Evolutionary conservation across 768 basidiomycete genomes (phyloP).

Genomic region (Calvatia gigantea): DNA sequence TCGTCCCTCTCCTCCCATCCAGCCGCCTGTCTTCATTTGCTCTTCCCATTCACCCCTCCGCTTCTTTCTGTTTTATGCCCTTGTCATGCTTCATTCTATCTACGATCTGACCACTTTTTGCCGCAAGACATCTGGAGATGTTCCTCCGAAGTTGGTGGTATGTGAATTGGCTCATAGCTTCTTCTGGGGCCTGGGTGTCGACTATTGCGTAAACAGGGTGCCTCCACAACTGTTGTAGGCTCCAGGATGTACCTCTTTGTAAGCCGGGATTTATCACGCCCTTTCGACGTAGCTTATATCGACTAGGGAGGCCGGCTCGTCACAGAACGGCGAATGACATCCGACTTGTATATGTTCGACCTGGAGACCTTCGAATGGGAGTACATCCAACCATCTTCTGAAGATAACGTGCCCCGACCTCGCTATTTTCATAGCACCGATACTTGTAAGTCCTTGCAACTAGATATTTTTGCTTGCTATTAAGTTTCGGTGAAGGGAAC

Average conservation of each 20-base stretch:
- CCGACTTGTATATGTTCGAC: slow-evolving; percentile 89
- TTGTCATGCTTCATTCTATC: slow-evolving; percentile 65
- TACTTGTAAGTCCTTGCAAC: slow-evolving; percentile 49
- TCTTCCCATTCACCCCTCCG: slow-evolving; percentile 5
- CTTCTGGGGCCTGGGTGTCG: background rate
- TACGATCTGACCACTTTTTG: slow-evolving; percentile 88
- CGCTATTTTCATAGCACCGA: slow-evolving; percentile 97
- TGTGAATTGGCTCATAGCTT: slow-evolving; percentile 25
- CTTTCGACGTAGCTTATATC: slow-evolving; percentile 1
- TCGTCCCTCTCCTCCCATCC: slow-evolving; percentile 17
- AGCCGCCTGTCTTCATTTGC: slow-evolving; percentile 7
- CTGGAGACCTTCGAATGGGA: slow-evolving; percentile 81
- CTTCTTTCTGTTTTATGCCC: slow-evolving; percentile 16
- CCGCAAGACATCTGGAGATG: slow-evolving; percentile 79
- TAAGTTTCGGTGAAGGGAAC: slow-evolving; percentile 55
- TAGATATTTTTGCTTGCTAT: slow-evolving; percentile 1
- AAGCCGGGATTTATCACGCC: slow-evolving; percentile 24
- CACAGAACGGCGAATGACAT: slow-evolving; percentile 82
- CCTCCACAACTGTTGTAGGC: slow-evolving; percentile 87
- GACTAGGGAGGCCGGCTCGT: slow-evolving; percentile 82
- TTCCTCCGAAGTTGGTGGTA: slow-evolving; percentile 86
- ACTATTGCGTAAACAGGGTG: slow-evolving; percentile 49
- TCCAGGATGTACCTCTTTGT: slow-evolving; percentile 90
- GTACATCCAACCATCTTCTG: slow-evolving; percentile 52
- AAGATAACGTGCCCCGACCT: slow-evolving; percentile 72